Percentiles rank a stretch among this genome's conserved stretches.
phyloP scores from a whole-genome alignment of 2,329 filamentous ascomycete species.

The Aureobasidium leucospermi region DNA sequence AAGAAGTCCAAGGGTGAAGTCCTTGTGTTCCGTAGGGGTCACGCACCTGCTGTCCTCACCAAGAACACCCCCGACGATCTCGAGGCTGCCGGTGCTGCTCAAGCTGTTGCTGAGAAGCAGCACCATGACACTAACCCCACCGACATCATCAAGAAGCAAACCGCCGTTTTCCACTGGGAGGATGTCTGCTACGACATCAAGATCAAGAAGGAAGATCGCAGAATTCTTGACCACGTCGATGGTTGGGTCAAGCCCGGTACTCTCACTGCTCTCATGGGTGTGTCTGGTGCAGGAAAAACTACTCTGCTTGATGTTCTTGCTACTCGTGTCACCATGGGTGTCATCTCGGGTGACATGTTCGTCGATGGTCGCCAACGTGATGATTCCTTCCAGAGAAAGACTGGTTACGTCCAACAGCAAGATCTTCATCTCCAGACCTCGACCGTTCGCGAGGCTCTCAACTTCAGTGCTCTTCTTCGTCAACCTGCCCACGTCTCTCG shows the following conservation, averaged over 20 bases:
- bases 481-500: slow-evolving; percentile 68
- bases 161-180: slow-evolving; percentile 43
- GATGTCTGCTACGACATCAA: slow-evolving; percentile 49
- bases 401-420: slow-evolving; percentile 87
- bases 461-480: slow-evolving; percentile 77
- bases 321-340: slow-evolving; percentile 79
- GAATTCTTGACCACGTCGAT: slow-evolving; percentile 47
- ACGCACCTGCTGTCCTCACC: slow-evolving; percentile 32
- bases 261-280: slow-evolving; percentile 43
- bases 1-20: slow-evolving; percentile 48
- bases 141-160: slow-evolving; percentile 35
- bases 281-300: slow-evolving; percentile 56
- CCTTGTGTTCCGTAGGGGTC: slow-evolving; percentile 38
- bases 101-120: slow-evolving; percentile 14
- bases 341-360: slow-evolving; percentile 81
- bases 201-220: slow-evolving; percentile 43
- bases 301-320: slow-evolving; percentile 77
- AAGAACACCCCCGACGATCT: slow-evolving; percentile 21
- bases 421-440: slow-evolving; percentile 79
- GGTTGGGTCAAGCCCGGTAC: slow-evolving; percentile 51
- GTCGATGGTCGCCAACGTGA: slow-evolving; percentile 69
- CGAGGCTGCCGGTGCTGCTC: slow-evolving; percentile 19
- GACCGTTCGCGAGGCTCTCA: slow-evolving; percentile 81
- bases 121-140: slow-evolving; percentile 23
- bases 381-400: slow-evolving; percentile 81